Evolutionary conservation across 495 filamentous ascomycete species (phyloP).

Genomic region (Aspergillus ellipticus): DNA sequence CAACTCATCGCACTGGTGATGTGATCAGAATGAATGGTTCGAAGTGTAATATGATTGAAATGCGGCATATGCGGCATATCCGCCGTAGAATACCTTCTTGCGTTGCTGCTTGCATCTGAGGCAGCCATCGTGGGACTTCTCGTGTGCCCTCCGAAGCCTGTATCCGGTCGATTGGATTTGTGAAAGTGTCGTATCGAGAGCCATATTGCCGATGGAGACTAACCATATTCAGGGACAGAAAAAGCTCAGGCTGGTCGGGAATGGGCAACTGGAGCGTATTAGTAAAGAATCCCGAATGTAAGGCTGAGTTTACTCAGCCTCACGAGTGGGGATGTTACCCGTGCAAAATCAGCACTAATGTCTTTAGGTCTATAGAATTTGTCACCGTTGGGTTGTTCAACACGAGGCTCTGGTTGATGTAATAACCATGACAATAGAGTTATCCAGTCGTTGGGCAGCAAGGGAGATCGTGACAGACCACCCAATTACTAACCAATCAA

Average conservation of each 20-base stretch:
- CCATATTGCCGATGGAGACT: slow-evolving; percentile 4
- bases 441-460: background rate
- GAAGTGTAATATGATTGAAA: background rate
- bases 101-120: slow-evolving; percentile 33
- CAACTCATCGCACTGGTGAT: slow-evolving; percentile 23
- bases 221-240: background rate
- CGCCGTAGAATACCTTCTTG: slow-evolving; percentile 27
- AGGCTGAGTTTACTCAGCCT: background rate
- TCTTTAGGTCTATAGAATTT: background rate
- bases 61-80: background rate
- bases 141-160: slow-evolving; percentile 27
- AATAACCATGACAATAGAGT: background rate
- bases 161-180: slow-evolving; percentile 11
- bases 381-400: background rate
- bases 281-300: background rate
- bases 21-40: slow-evolving; percentile 6
- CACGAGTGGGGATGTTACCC: background rate
- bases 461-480: background rate
- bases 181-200: slow-evolving; percentile 6
- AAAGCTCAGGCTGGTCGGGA: background rate
- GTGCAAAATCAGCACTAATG: background rate
- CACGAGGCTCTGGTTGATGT: background rate
- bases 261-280: background rate
- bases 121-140: slow-evolving; percentile 35
- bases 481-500: background rate